Base-by-base conservation (phyloP, 1,139 yeast genomes). In the Pichia sp. region DNA sequence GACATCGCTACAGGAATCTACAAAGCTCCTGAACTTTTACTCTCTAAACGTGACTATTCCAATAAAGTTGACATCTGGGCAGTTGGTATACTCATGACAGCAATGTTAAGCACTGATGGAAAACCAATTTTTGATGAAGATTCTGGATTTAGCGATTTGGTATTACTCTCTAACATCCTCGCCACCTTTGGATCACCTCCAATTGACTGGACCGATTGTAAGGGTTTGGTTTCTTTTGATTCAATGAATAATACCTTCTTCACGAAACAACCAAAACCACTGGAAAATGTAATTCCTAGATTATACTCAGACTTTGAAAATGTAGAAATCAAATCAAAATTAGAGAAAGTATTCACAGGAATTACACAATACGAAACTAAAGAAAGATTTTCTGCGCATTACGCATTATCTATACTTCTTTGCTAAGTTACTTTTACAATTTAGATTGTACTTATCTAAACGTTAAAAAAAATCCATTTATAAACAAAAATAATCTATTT, bases 1-100 rank as follows among this genome's bases (percentile, higher is more conserved):
- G 96, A 90, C 60, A 83, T 93, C 4, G 77, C 88, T 24, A 85
- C 96, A 0, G 82, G 86, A 0, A 75, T 77, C 39, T 93, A 83
- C 67, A 85, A 89, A 57, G 86, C 97, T 0, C 95, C 97, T 0
- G 98, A 93, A 60, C 69, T 88, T 42, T 68, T 93, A 42, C 77
- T 89, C 50, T 90, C 94, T 0, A 70, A 79, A n/a, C 61, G 72
- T 9, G 72, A 76, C 50, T 93, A 93, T 63, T 68, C 77, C 2
- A 65, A 62, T 36, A 81, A 76, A 38, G 71, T 91, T 4, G 99
- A 93, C 61, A 72, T 89, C 27, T 93, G 98, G 98, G 71, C 88
- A 0, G 61, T 84, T 18, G 95, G 93, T 2, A 76, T 93, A 9
- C 57, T 88, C 1, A 61, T 85, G 50, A 79, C 87, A n/a, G 70